Base-by-base conservation (phyloP, 192 early-diverging fungal genomes). In the Chytriomyces confervae region DNA sequence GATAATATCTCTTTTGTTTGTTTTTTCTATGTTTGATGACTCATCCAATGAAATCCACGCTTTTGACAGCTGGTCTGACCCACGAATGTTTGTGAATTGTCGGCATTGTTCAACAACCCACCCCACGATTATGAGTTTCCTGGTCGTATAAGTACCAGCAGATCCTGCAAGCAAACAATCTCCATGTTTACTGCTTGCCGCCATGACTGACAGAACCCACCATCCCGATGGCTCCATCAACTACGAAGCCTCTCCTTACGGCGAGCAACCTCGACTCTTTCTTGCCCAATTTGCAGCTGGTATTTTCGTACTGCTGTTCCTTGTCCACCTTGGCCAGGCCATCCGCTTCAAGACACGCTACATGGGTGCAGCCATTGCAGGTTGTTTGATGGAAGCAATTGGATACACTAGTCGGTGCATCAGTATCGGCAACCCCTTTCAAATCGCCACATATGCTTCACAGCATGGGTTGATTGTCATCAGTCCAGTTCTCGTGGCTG, bases 401-500 rank as follows among this genome's bases (percentile, higher is more conserved):
- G 66, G 66, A 27, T 69, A 69, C 43, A 50, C 13, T 2, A 11
- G 10, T 11, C 23, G 66, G 7, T 13, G 10, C 45, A n/a, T 50
- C 1, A 9, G 43, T n/a, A 69, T 69, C 23, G 27, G 20, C 8
- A 43, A 50, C 48, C 66, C 66, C 48, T 69, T 69, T 24, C 8
- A 27, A n/a, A 18, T 27, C 13, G 51, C 29, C 24, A 50, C 49
- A 27, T 79, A 57, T 36, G 61, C 69, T 20, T 48, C 23, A 10
- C 69, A 64, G 9, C 36, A 75, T 11, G 77, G n/a, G 18, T 64
- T 74, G 18, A 74, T 79, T 62, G 63, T 81, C 29, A 69, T 81
- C n/a, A 67, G 77, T 9, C 80, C 80, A 61, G 67, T 81, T 18
- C 71, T 81, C 48, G 61, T 81, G 43, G 77, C 80, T 16, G 77